Percentiles rank a stretch among this genome's conserved stretches.
phyloP scores from a whole-genome alignment of 75 land plant genomes.

The Larix kaempferi region DNA sequence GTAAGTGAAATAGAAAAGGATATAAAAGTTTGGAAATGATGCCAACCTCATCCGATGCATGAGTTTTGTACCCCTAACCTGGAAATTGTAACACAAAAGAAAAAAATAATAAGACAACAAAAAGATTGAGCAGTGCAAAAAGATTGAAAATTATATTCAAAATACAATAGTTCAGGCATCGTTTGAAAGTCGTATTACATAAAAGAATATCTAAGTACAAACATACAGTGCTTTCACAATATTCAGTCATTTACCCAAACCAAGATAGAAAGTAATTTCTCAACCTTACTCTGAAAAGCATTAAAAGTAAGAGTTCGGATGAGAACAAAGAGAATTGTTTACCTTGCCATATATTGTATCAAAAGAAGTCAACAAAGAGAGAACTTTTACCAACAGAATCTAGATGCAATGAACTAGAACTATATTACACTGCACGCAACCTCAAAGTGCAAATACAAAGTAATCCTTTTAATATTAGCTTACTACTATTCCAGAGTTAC shows the following conservation, averaged over 20 bases:
- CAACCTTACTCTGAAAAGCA: background rate
- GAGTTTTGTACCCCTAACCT: constrained; percentile 2
- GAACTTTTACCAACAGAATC: too few relatives aligned
- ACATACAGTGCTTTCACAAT: background rate
- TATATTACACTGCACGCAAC: too few relatives aligned
- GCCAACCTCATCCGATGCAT: constrained; percentile 9
- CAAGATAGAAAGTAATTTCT: background rate
- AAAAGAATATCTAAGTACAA: background rate
- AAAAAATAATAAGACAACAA: background rate
- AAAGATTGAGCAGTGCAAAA: background rate
- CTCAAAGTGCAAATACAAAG: too few relatives aligned
- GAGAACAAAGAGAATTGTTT: too few relatives aligned
- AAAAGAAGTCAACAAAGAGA: too few relatives aligned
- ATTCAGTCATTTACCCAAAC: background rate
- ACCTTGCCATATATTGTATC: too few relatives aligned
- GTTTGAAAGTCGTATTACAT: background rate
- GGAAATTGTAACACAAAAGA: background rate
- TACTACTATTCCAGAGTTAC: too few relatives aligned
- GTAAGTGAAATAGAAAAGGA: background rate
- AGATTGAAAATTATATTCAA: background rate
- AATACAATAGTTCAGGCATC: background rate
- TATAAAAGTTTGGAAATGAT: background rate
- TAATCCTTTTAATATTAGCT: too few relatives aligned
- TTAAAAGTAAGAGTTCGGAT: too few relatives aligned
- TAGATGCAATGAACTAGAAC: too few relatives aligned